Evolutionary conservation across 257 asterid species (phyloP).

Genomic region (Primulina tabacum): DNA sequence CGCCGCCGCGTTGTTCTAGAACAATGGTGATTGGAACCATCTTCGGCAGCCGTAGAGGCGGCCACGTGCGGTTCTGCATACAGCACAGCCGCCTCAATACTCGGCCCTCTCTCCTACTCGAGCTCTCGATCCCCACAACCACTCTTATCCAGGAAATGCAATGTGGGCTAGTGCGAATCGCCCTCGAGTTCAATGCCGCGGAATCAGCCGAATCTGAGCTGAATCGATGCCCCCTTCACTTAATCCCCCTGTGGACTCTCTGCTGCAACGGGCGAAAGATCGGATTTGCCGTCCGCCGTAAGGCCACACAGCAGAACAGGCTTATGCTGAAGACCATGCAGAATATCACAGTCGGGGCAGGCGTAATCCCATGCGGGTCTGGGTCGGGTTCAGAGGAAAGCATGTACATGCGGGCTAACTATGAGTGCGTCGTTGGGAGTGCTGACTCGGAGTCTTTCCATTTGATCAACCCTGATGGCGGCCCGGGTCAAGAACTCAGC

Average conservation of each 20-base stretch:
- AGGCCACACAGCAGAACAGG: conserved; percentile 52
- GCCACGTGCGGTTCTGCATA: conserved; percentile 91
- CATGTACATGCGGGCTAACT: conserved; percentile 93
- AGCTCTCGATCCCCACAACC: conserved; percentile 77
- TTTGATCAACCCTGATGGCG: conserved; percentile 78
- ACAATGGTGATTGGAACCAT: conserved; percentile 95
- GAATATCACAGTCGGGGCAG: conserved; percentile 83
- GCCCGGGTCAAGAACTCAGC: conserved; percentile 89
- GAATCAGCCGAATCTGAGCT: conserved; percentile 54
- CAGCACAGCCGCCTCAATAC: conserved; percentile 67
- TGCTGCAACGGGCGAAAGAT: conserved; percentile 77
- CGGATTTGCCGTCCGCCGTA: conserved; percentile 70
- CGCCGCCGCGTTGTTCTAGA: conserved; percentile 67
- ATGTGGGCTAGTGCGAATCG: conserved; percentile 70
- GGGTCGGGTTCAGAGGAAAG: conserved; percentile 61
- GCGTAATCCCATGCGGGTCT: conserved; percentile 67
- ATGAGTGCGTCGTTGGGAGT: conserved; percentile 74
- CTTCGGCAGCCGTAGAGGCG: conserved; percentile 79
- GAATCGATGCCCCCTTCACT: conserved; percentile 60
- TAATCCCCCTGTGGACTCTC: conserved; percentile 79
- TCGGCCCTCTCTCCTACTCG: conserved; percentile 70
- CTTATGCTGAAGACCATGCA: conserved; percentile 76
- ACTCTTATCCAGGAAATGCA: conserved; percentile 78
- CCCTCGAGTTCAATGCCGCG: conserved; percentile 73
- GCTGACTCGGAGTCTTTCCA: conserved; percentile 93